Conservation (phyloP, 1,284 basidiomycete species). For the Sphaerobolus stellatus region DNA sequence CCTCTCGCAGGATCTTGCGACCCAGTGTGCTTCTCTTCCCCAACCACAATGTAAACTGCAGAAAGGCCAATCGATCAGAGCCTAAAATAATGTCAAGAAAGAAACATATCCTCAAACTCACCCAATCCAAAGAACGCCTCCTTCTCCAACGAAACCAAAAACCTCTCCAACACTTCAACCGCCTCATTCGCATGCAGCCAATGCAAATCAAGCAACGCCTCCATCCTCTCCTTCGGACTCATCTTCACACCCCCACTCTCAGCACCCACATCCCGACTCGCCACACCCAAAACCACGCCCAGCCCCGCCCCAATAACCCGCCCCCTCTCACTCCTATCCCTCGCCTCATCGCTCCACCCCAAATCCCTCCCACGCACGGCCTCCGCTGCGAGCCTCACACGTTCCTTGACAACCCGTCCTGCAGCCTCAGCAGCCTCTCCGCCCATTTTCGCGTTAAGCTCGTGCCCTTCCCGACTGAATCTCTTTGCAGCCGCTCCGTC, state of each 20-base stretch:
- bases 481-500: slow-evolving; percentile 94
- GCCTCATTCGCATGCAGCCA: slow-evolving; percentile 90
- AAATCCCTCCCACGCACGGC: slow-evolving; percentile 69
- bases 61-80: slow-evolving; percentile 17
- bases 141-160: slow-evolving; percentile 83
- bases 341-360: slow-evolving; percentile 80
- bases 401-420: slow-evolving; percentile 74
- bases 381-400: slow-evolving; percentile 72
- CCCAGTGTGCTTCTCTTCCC: slow-evolving; percentile 94
- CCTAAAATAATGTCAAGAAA: slow-evolving; percentile 32
- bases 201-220: slow-evolving; percentile 80
- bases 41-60: slow-evolving; percentile 86
- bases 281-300: slow-evolving; percentile 84
- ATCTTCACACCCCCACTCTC: slow-evolving; percentile 39
- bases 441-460: slow-evolving; percentile 87
- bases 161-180: slow-evolving; percentile 87
- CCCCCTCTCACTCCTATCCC: slow-evolving; percentile 75
- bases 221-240: slow-evolving; percentile 80
- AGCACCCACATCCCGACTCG: slow-evolving; percentile 50
- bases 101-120: slow-evolving; percentile 77
- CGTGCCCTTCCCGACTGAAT: slow-evolving; percentile 91
- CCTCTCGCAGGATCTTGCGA: slow-evolving; percentile 80
- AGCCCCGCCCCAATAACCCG: slow-evolving; percentile 78
- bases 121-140: slow-evolving; percentile 85
- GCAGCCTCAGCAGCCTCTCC: slow-evolving; percentile 83